Evolutionary conservation across 2,329 filamentous ascomycete genomes (phyloP).

Genomic region (Amylocarpus encephaloides): DNA sequence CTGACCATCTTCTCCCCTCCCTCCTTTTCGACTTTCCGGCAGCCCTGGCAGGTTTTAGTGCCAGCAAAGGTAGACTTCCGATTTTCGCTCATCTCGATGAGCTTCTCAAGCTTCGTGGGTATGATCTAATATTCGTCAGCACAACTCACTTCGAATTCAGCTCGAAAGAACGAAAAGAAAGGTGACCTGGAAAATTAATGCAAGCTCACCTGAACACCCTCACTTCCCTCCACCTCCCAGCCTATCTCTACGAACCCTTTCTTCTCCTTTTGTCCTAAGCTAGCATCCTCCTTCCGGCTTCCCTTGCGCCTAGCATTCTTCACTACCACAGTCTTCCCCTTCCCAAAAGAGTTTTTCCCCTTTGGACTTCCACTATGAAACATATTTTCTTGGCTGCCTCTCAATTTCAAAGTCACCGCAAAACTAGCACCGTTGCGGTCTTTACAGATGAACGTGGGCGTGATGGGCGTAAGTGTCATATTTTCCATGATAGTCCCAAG

Average conservation of each 20-base stretch:
- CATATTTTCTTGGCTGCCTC: background rate
- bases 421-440: constrained; percentile 18
- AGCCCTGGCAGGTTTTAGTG: constrained; percentile 19
- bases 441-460: constrained; percentile 27
- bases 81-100: constrained; percentile 16
- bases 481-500: constrained; percentile 25
- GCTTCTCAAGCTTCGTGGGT: constrained; percentile 18
- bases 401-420: constrained; percentile 20
- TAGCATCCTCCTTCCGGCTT: constrained; percentile 12
- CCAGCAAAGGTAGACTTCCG: background rate
- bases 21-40: constrained; percentile 11
- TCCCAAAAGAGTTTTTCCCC: constrained; percentile 18
- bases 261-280: constrained; percentile 15
- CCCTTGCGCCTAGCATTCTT: constrained; percentile 17
- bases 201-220: constrained; percentile 9
- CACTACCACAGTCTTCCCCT: constrained; percentile 20
- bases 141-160: background rate
- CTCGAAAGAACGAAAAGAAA: background rate
- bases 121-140: constrained; percentile 17
- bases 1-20: constrained; percentile 13
- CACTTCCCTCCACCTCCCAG: constrained; percentile 7
- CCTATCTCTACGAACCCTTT: constrained; percentile 21
- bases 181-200: background rate
- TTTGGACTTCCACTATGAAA: background rate
- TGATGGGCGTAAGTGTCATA: constrained; percentile 24